Percentiles rank a stretch among this genome's conserved stretches.
phyloP scores from a whole-genome alignment of 805 yeast species.

The Wickerhamiella cacticola region DNA sequence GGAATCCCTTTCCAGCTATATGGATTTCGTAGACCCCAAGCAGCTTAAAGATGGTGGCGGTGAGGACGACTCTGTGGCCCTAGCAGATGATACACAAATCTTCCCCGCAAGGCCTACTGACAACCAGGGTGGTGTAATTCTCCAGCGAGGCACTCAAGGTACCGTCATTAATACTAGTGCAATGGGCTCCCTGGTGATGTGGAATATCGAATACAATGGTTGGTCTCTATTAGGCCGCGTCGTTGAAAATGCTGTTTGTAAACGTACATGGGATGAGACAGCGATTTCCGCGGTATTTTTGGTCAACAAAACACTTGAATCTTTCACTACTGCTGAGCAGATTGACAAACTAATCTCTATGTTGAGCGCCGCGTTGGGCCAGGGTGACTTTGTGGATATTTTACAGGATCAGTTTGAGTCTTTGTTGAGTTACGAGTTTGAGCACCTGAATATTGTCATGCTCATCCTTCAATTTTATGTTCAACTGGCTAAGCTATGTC shows the following conservation, averaged over 20 bases:
- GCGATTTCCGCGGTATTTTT: slow-evolving; percentile 41
- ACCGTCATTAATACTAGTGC: slow-evolving; percentile 36
- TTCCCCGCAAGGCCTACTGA: slow-evolving; percentile 47
- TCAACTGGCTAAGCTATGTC: slow-evolving; percentile 37
- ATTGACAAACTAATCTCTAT: slow-evolving; percentile 25
- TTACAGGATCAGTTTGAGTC: slow-evolving; percentile 57
- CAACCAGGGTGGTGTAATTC: slow-evolving; percentile 33
- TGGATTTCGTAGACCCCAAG: slow-evolving; percentile 24
- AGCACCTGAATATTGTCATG: slow-evolving; percentile 38
- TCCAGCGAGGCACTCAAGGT: slow-evolving; percentile 54
- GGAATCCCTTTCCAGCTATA: slow-evolving; percentile 46
- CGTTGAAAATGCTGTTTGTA: slow-evolving; percentile 44
- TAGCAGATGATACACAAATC: slow-evolving; percentile 38
- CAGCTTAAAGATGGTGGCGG: slow-evolving; percentile 27
- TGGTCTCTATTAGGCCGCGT: slow-evolving; percentile 79
- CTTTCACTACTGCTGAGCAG: slow-evolving; percentile 34
- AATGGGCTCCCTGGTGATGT: slow-evolving; percentile 40
- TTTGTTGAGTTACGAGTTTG: slow-evolving; percentile 38
- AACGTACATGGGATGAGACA: slow-evolving; percentile 28
- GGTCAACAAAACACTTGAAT: slow-evolving; percentile 37
- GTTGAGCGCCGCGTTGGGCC: slow-evolving; percentile 36
- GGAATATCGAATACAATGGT: slow-evolving; percentile 65
- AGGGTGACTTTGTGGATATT: slow-evolving; percentile 50
- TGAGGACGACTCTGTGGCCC: slow-evolving; percentile 32
- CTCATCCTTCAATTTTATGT: slow-evolving; percentile 40